phyloP scores from a whole-genome alignment of 768 basidiomycete genomes.

The Termitomyces sp. region DNA sequence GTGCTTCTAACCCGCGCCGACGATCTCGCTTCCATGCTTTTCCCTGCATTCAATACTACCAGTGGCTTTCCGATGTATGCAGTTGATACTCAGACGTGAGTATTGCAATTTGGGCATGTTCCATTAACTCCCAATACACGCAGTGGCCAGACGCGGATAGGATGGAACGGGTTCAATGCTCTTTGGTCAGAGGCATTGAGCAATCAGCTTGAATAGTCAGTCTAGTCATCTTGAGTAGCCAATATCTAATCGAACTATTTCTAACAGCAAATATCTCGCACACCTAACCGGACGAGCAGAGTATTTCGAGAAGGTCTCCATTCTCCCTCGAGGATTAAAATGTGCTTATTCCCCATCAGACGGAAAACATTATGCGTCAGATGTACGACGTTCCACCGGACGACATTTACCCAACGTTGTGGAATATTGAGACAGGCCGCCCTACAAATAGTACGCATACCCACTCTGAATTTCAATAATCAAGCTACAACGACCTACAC shows the following conservation, averaged over 20 bases:
- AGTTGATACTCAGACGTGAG: constrained; percentile 58
- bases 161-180: constrained; percentile 23
- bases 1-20: constrained; percentile 63
- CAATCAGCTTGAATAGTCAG: constrained; percentile 62
- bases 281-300: constrained; percentile 65
- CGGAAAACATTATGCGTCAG: constrained; percentile 40
- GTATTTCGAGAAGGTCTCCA: constrained; percentile 44
- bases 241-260: not conserved
- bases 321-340: not conserved
- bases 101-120: constrained; percentile 1
- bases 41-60: constrained; percentile 66
- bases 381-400: constrained; percentile 41
- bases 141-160: constrained; percentile 33
- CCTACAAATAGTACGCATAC: constrained; percentile 37
- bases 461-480: not conserved
- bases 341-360: constrained; percentile 26
- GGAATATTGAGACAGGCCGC: constrained; percentile 40
- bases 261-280: constrained; percentile 66
- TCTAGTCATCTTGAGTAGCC: not conserved
- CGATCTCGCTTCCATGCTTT: constrained; percentile 63
- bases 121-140: not conserved
- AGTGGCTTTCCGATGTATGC: constrained; percentile 67
- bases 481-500: not conserved
- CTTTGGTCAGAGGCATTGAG: constrained; percentile 41
- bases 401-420: constrained; percentile 53